A percentile compares a stretch with the other conserved stretches of the same genome.
phyloP scores from a whole-genome alignment of 2,329 filamentous ascomycete species.

The Aspergillus jensenii region DNA sequence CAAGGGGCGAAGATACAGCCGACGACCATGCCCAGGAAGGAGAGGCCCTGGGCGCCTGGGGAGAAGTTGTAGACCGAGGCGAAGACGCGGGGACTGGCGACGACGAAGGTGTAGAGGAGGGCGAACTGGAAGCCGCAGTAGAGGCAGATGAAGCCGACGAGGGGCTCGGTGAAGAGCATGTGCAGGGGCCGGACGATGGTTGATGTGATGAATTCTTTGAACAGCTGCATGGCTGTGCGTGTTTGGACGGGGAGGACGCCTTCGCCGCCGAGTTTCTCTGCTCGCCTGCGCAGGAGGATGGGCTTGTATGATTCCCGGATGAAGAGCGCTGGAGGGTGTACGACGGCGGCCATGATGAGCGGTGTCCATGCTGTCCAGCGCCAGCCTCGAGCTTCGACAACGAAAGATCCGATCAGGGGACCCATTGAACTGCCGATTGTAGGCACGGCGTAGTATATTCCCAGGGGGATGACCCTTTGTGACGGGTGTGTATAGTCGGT shows the following conservation, averaged over 20 bases:
- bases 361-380: constrained; percentile 73
- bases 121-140: constrained; percentile 77
- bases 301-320: constrained; percentile 66
- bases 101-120: constrained; percentile 81
- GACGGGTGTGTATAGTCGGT: constrained; percentile 49
- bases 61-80: constrained; percentile 55
- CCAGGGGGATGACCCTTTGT: constrained; percentile 13
- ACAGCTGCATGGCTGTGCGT: background rate
- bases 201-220: constrained; percentile 21
- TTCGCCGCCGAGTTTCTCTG: constrained; percentile 1
- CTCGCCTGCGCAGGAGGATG: background rate
- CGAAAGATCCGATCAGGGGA: constrained; percentile 69
- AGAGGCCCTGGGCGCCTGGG: constrained; percentile 66
- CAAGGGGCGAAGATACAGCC: constrained; percentile 62
- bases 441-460: constrained; percentile 20
- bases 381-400: constrained; percentile 64
- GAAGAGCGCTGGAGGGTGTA: constrained; percentile 61
- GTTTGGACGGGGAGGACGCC: background rate
- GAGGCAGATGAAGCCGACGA: constrained; percentile 65
- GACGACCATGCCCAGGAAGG: constrained; percentile 77
- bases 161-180: constrained; percentile 67
- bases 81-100: constrained; percentile 81
- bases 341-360: constrained; percentile 59
- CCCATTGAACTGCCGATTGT: constrained; percentile 37
- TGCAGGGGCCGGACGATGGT: constrained; percentile 56